Evolutionary conservation across 768 basidiomycete genomes (phyloP).

Genomic region (Tricholoma sp.): DNA sequence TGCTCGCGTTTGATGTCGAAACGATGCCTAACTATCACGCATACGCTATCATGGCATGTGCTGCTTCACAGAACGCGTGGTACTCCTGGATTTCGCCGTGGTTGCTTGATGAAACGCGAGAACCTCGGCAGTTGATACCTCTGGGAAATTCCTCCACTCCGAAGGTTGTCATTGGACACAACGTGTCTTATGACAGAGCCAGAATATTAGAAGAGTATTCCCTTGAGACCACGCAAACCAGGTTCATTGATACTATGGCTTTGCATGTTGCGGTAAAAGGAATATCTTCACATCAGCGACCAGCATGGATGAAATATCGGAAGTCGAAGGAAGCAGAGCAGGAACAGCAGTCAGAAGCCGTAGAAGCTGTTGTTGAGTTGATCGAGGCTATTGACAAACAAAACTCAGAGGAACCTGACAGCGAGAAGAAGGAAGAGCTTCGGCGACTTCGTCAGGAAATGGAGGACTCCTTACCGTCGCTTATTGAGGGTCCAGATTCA

Average conservation of each 20-base stretch:
- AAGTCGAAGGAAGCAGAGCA: constrained; percentile 59
- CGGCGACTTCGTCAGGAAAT: constrained; percentile 30
- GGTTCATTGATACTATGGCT: constrained; percentile 93
- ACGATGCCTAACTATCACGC: constrained; percentile 80
- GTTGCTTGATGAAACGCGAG: constrained; percentile 59
- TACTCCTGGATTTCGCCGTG: constrained; percentile 97
- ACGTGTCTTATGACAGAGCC: constrained; percentile 90
- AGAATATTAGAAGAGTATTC: constrained; percentile 81
- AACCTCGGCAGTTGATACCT: constrained; percentile 68
- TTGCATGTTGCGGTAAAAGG: constrained; percentile 92
- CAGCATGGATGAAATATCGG: constrained; percentile 84
- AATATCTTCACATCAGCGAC: constrained; percentile 91
- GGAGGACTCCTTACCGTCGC: constrained; percentile 30
- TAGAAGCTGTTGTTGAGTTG: constrained; percentile 47
- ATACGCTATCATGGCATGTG: constrained; percentile 85
- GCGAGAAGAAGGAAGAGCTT: constrained; percentile 39
- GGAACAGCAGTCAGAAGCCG: constrained; percentile 57
- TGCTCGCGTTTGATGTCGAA: constrained; percentile 92
- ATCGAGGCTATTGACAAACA: constrained; percentile 41
- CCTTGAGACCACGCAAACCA: constrained; percentile 57
- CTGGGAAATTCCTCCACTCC: constrained; percentile 50
- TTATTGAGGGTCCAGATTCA: constrained; percentile 14
- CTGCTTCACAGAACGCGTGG: constrained; percentile 81
- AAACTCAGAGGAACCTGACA: constrained; percentile 41
- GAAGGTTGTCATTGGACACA: constrained; percentile 85